Evolutionary conservation across 331 rosid species (phyloP).

Genomic region (Dryas integrifolia): DNA sequence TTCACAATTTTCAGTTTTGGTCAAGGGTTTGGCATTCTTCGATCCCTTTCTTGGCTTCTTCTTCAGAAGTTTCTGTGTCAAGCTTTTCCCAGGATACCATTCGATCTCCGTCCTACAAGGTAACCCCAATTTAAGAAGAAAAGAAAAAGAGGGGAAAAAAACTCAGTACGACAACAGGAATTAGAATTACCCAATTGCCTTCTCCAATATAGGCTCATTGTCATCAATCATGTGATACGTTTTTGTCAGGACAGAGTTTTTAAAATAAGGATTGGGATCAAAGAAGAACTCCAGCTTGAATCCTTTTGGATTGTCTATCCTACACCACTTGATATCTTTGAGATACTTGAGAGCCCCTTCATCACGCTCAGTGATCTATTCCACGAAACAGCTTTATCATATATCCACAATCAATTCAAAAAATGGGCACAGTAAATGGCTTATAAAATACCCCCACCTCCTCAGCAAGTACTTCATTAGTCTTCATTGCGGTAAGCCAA

Average conservation of each 20-base stretch:
- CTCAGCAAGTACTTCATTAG: slow-evolving; percentile 49
- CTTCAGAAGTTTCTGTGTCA: slow-evolving; percentile 57
- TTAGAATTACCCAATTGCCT: slow-evolving; percentile 57
- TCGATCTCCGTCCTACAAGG: slow-evolving; percentile 58
- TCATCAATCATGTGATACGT: slow-evolving; percentile 63
- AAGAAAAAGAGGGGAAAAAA: slow-evolving; percentile 8
- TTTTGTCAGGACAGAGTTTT: slow-evolving; percentile 49
- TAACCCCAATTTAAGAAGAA: slow-evolving; percentile 14
- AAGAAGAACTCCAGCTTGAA: slow-evolving; percentile 68
- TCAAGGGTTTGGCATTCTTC: slow-evolving; percentile 49
- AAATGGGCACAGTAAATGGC: neutral
- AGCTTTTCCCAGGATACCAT: slow-evolving; percentile 65
- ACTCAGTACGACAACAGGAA: slow-evolving; percentile 11
- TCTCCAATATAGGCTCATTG: slow-evolving; percentile 57
- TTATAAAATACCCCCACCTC: slow-evolving; percentile 40
- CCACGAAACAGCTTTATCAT: slow-evolving; percentile 12
- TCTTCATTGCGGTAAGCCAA: slow-evolving; percentile 69
- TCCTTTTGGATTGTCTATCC: slow-evolving; percentile 52
- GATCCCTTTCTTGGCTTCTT: slow-evolving; percentile 61
- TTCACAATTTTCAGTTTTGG: slow-evolving; percentile 53
- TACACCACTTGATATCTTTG: slow-evolving; percentile 59
- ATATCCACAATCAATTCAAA: slow-evolving; percentile 21
- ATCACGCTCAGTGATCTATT: slow-evolving; percentile 64
- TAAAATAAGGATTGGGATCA: slow-evolving; percentile 55
- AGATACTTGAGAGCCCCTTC: slow-evolving; percentile 70